These are phyloP conservation scores for Auricularia sp. DNA, from an alignment of 768 basidiomycete species.

Conservation along the genomic window DNA sequence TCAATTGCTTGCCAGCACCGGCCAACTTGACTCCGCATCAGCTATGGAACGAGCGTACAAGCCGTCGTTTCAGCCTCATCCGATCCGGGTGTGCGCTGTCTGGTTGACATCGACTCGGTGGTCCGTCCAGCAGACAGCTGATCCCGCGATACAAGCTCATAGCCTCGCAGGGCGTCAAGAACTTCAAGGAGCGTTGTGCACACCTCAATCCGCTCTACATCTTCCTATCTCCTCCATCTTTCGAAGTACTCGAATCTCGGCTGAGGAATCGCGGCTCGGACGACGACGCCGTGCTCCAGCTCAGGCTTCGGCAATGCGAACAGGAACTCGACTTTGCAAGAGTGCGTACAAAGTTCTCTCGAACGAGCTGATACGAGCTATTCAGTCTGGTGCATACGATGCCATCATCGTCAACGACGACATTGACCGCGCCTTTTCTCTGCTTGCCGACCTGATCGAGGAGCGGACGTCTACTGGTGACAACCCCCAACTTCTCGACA, in stretches of 20 bases:
- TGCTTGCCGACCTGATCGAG: neutral
- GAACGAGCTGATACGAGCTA: neutral
- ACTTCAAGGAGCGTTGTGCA: constrained; percentile 30
- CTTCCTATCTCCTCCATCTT: constrained; percentile 34
- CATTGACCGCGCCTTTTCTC: constrained; percentile 26
- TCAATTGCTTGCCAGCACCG: neutral
- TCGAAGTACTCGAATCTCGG: constrained; percentile 24
- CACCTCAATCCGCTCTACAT: constrained; percentile 30
- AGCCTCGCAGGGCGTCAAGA: constrained; percentile 27
- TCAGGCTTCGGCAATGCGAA: constrained; percentile 27
- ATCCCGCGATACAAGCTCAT: neutral
- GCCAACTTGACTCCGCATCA: neutral
- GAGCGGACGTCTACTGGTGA: no score
- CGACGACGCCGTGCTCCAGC: constrained; percentile 22
- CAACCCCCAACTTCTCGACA: no score
- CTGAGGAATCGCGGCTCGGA: constrained; percentile 33
- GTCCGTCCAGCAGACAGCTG: constrained; percentile 9
- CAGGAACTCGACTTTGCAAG: constrained; percentile 33
- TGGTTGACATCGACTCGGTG: constrained; percentile 39
- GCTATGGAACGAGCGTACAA: neutral
- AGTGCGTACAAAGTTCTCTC: constrained; percentile 1
- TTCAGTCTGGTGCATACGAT: constrained; percentile 18
- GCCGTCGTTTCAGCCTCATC: constrained; percentile 4
- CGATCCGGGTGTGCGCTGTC: constrained; percentile 25
- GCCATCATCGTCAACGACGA: constrained; percentile 36